Conservation (phyloP, 1,284 basidiomycete species). For the Cystobasidium pallidum region DNA sequence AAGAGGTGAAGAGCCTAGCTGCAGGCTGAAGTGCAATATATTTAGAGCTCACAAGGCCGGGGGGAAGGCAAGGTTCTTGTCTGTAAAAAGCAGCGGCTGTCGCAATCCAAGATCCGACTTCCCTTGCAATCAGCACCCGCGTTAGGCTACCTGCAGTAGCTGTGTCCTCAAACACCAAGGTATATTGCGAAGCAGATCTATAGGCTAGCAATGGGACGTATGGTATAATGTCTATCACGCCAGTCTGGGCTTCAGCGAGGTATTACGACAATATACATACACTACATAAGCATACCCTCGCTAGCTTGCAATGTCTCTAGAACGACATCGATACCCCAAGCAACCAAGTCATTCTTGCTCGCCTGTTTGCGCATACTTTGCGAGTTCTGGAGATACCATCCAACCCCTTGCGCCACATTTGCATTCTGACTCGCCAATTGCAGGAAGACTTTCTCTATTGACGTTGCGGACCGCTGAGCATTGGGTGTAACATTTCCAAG, state of each 20-base stretch:
- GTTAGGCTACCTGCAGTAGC: no score
- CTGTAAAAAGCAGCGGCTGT: no score
- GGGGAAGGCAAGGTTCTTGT: no score
- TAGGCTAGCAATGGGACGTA: neutral
- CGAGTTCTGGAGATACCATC: slow-evolving; percentile 52
- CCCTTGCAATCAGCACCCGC: no score
- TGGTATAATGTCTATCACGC: no score
- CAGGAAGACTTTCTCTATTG: slow-evolving; percentile 56
- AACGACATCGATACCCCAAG: slow-evolving; percentile 14
- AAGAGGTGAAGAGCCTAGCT: slow-evolving; percentile 51
- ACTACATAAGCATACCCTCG: slow-evolving; percentile 9
- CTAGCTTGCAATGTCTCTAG: slow-evolving; percentile 27
- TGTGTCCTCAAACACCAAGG: no score
- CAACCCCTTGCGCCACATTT: slow-evolving; percentile 55
- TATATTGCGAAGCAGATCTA: no score
- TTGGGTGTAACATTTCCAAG: slow-evolving; percentile 51
- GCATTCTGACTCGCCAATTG: slow-evolving; percentile 52
- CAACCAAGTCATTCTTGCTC: slow-evolving; percentile 33
- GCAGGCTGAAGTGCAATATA: no score
- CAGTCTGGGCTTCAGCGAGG: no score
- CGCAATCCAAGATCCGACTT: no score
- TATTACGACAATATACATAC: neutral
- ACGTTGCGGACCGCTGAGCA: slow-evolving; percentile 58
- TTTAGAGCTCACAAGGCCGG: no score
- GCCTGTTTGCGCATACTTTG: slow-evolving; percentile 18